Evolutionary conservation across 805 yeast genomes (phyloP).

Genomic region (Wickerhamomyces sydowiorum): DNA sequence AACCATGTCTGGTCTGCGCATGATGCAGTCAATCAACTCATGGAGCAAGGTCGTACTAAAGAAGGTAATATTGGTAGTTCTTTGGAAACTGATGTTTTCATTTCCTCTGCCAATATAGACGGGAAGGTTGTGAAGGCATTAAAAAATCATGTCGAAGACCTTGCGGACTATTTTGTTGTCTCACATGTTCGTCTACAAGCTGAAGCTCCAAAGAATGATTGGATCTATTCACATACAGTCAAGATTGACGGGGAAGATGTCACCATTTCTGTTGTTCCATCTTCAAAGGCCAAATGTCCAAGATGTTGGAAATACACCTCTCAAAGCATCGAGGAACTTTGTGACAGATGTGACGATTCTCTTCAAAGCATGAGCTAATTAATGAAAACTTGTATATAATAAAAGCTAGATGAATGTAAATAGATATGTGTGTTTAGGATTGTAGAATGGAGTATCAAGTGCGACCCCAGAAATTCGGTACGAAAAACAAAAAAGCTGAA

Average conservation of each 20-base stretch:
- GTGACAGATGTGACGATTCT: conserved; percentile 57
- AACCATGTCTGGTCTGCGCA: conserved; percentile 40
- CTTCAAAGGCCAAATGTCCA: conserved; percentile 66
- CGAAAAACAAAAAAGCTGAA: neutral
- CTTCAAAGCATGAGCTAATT: conserved; percentile 7
- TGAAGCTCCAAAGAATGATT: conserved; percentile 9
- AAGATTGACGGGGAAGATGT: conserved; percentile 25
- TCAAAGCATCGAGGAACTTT: conserved; percentile 43
- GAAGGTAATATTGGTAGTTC: conserved; percentile 46
- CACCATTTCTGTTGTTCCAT: conserved; percentile 35
- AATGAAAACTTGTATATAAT: neutral
- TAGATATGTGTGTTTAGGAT: no score
- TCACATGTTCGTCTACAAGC: conserved; percentile 46
- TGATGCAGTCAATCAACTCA: conserved; percentile 39
- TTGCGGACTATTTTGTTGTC: conserved; percentile 56
- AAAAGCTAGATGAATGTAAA: no score
- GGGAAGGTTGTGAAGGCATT: conserved; percentile 8
- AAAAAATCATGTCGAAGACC: conserved; percentile 27
- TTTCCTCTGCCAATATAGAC: conserved; percentile 21
- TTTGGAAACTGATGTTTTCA: conserved; percentile 47
- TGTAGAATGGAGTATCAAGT: no score
- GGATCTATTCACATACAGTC: conserved; percentile 26
- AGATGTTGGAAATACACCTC: conserved; percentile 89
- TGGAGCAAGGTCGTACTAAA: conserved; percentile 49
- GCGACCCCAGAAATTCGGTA: no score